Evolutionary conservation across 176 grass and related monocot genomes (phyloP).

Genomic region (Carex scoparia): DNA sequence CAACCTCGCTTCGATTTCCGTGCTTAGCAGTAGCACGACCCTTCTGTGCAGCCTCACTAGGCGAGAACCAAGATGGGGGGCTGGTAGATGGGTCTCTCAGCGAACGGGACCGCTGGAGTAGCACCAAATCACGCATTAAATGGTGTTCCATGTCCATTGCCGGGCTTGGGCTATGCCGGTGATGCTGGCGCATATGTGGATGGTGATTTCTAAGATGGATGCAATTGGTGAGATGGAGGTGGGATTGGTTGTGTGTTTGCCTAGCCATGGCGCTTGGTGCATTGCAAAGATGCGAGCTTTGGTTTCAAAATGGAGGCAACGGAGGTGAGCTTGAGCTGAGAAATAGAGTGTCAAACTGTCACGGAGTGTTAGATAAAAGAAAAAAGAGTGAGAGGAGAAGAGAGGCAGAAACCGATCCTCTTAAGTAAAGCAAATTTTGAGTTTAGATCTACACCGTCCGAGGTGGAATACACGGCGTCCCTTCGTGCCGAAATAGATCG

Average conservation of each 20-base stretch:
- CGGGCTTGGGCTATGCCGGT: constrained; percentile 43
- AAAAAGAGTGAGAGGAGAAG: not conserved
- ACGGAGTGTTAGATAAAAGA: not conserved
- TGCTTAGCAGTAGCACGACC: constrained; percentile 20
- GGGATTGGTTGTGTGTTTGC: constrained; percentile 47
- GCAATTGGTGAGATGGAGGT: constrained; percentile 84
- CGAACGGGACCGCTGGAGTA: constrained; percentile 67
- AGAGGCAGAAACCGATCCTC: not conserved
- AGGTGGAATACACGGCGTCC: no score
- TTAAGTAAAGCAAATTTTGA: no score
- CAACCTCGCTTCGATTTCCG: constrained; percentile 25
- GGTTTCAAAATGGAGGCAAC: constrained; percentile 13
- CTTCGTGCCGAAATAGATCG: no score
- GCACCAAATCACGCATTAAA: constrained; percentile 79
- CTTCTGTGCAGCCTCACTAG: constrained; percentile 54
- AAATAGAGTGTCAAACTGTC: not conserved
- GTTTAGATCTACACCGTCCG: no score
- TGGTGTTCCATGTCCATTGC: constrained; percentile 33
- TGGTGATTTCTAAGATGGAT: constrained; percentile 81
- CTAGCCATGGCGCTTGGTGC: constrained; percentile 17
- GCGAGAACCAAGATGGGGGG: constrained; percentile 61
- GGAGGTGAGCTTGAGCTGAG: not conserved
- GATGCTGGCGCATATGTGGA: constrained; percentile 32
- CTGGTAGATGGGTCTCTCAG: constrained; percentile 88
- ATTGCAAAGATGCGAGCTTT: constrained; percentile 30